These are phyloP conservation scores for Fragaria vesca DNA, from an alignment of 306 rosid genomes.

Conservation along the genomic window DNA sequence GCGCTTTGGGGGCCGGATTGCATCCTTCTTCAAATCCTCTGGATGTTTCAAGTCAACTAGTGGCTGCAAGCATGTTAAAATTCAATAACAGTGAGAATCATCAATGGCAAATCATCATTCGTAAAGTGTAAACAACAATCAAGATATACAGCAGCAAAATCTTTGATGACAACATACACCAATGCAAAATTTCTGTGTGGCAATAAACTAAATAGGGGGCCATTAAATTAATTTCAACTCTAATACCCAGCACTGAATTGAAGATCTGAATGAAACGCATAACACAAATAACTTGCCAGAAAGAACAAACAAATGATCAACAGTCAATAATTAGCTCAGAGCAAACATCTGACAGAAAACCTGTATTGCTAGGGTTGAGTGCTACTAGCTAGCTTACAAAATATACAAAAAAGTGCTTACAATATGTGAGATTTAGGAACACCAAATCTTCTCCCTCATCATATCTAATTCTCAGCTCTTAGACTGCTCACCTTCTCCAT, in stretches of 20 bases:
- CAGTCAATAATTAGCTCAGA: not conserved
- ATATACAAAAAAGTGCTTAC: not conserved
- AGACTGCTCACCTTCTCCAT: not conserved
- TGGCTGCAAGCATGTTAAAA: slow-evolving; percentile 63
- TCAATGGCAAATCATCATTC: not conserved
- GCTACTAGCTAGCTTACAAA: not conserved
- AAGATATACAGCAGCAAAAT: not conserved
- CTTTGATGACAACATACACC: not conserved
- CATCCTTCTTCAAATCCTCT: slow-evolving; percentile 70
- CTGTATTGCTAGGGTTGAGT: not conserved
- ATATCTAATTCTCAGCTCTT: not conserved
- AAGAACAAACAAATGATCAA: not conserved
- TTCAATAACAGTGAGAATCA: slow-evolving; percentile 19
- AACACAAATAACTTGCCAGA: not conserved
- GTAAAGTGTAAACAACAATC: not conserved
- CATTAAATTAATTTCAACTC: not conserved
- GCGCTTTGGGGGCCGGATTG: slow-evolving; percentile 64
- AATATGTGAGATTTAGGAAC: not conserved
- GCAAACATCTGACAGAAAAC: not conserved
- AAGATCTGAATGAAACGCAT: not conserved
- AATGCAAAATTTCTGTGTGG: not conserved
- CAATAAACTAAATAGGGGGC: not conserved
- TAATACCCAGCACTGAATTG: not conserved
- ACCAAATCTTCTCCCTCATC: not conserved
- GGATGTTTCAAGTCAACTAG: slow-evolving; percentile 61